A percentile compares a stretch with the other conserved stretches of the same genome.
These are phyloP conservation scores for Piper betle DNA, from an alignment of 164 flowering plant genomes.

Conservation along the genomic window DNA sequence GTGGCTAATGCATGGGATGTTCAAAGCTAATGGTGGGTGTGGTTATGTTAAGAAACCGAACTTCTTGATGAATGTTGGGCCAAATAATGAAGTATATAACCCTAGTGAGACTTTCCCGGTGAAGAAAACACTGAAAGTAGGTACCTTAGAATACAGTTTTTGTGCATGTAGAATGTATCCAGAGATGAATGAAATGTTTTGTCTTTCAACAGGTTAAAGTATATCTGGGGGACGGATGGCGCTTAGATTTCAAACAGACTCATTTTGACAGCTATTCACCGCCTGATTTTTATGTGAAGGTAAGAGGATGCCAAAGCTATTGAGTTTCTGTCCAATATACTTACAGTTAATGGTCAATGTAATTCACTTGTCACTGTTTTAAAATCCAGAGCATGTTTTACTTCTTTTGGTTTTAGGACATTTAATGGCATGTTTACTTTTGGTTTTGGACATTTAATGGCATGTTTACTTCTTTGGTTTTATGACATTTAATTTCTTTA, in stretches of 20 bases:
- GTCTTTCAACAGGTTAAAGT: conserved; percentile 23
- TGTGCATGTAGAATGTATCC: not conserved
- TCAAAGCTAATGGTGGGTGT: conserved; percentile 50
- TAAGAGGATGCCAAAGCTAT: conserved; percentile 7
- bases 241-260: conserved; percentile 25
- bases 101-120: conserved; percentile 19
- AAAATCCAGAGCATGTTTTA: too few relatives aligned
- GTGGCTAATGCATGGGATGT: conserved; percentile 59
- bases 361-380: too few relatives aligned
- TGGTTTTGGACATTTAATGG: too few relatives aligned
- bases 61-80: conserved; percentile 17
- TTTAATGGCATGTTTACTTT: too few relatives aligned
- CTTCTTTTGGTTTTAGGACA: too few relatives aligned
- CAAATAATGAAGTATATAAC: conserved; percentile 23
- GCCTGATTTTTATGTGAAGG: conserved; percentile 44
- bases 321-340: not conserved
- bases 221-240: conserved; percentile 45
- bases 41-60: conserved; percentile 52
- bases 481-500: too few relatives aligned
- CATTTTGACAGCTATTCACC: conserved; percentile 41
- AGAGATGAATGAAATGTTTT: not conserved
- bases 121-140: conserved; percentile 32
- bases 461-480: too few relatives aligned
- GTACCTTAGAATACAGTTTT: not conserved
- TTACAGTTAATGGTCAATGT: too few relatives aligned